Conservation (phyloP, 2,329 filamentous ascomycete genomes). For the Magnaporthiopsis rhizophila region DNA sequence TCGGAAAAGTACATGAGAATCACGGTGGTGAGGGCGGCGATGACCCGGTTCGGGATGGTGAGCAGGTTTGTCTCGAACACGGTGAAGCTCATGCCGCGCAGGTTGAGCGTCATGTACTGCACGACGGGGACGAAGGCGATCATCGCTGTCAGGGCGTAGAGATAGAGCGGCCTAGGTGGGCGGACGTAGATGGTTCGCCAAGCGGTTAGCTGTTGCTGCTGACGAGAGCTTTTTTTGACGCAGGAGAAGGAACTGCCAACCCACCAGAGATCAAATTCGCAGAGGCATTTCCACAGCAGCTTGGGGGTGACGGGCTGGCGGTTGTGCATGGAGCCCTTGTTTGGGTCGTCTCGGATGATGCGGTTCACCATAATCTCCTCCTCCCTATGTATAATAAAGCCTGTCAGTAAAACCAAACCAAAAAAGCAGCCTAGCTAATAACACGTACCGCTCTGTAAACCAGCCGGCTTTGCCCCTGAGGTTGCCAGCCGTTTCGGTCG, state of each 20-base stretch:
- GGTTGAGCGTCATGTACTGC: slow-evolving; percentile 11
- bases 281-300: slow-evolving; percentile 12
- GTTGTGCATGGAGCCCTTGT: slow-evolving; percentile 51
- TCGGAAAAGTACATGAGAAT: slow-evolving; percentile 30
- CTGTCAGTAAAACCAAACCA: slow-evolving; percentile 16
- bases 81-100: slow-evolving; percentile 11
- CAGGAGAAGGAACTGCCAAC: background rate
- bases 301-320: slow-evolving; percentile 42
- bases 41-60: slow-evolving; percentile 18
- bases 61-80: slow-evolving; percentile 14
- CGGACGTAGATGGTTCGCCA: background rate
- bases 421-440: slow-evolving; percentile 18
- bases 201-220: too few species aligned
- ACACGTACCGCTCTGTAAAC: slow-evolving; percentile 37
- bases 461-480: slow-evolving; percentile 40
- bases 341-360: slow-evolving; percentile 46
- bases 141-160: slow-evolving; percentile 11
- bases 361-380: slow-evolving; percentile 52
- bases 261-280: slow-evolving; percentile 13
- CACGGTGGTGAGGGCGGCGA: slow-evolving; percentile 32
- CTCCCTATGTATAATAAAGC: slow-evolving; percentile 27
- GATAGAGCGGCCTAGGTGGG: slow-evolving; percentile 12
- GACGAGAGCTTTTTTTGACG: too few species aligned
- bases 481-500: slow-evolving; percentile 32
- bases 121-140: slow-evolving; percentile 10